phyloP scores from a whole-genome alignment of 495 filamentous ascomycete species.

The Talaromyces adpressus region DNA sequence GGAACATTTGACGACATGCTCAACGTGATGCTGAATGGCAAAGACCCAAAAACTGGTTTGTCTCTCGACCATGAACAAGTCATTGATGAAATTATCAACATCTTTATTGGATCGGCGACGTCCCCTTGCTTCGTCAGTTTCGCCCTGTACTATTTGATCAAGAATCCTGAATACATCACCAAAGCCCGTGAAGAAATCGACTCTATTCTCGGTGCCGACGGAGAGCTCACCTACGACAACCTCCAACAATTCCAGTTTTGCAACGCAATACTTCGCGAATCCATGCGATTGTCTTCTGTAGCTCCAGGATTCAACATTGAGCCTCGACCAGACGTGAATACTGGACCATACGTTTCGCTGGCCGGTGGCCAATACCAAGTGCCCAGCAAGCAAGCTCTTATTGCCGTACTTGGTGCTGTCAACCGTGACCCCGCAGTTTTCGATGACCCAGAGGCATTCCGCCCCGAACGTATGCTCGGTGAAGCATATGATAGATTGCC shows the following conservation, averaged over 20 bases:
- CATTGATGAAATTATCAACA: slow-evolving; percentile 52
- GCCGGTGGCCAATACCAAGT: slow-evolving; percentile 63
- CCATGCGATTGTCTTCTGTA: slow-evolving; percentile 59
- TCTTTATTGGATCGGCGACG: slow-evolving; percentile 35
- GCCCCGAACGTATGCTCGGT: slow-evolving; percentile 62
- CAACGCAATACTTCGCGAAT: slow-evolving; percentile 63
- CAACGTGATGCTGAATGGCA: slow-evolving; percentile 57
- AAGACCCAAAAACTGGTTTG: slow-evolving; percentile 58
- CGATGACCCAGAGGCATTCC: slow-evolving; percentile 56
- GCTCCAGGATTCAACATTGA: slow-evolving; percentile 59
- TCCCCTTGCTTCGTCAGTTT: slow-evolving; percentile 29
- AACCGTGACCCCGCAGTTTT: slow-evolving; percentile 66
- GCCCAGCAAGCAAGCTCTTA: slow-evolving; percentile 51
- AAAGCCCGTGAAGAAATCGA: slow-evolving; percentile 28
- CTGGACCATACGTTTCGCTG: slow-evolving; percentile 39
- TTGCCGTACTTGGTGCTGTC: slow-evolving; percentile 54
- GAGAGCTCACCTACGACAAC: slow-evolving; percentile 41
- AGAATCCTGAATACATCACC: slow-evolving; percentile 21
- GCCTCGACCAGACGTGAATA: slow-evolving; percentile 42
- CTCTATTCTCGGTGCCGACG: slow-evolving; percentile 14
- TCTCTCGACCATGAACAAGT: slow-evolving; percentile 51
- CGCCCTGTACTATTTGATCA: slow-evolving; percentile 32
- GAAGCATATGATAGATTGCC: slow-evolving; percentile 55
- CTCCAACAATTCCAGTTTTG: slow-evolving; percentile 59
- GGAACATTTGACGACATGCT: slow-evolving; percentile 57